phyloP scores from a whole-genome alignment of 148 eudicot genomes.

The Cornus suecica region DNA sequence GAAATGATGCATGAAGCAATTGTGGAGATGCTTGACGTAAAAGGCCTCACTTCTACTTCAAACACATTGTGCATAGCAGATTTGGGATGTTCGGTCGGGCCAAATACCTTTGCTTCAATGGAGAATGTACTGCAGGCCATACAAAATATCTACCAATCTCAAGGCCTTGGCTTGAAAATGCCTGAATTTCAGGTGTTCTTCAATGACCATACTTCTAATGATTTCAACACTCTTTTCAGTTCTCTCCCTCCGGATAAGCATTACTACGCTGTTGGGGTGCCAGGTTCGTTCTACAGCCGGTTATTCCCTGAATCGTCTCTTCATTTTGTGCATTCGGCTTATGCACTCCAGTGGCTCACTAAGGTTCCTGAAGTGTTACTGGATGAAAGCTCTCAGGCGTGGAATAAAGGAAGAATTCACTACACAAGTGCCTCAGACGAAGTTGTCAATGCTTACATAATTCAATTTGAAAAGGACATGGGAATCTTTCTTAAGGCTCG shows the following conservation, averaged over 20 bases:
- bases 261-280: conserved; percentile 15
- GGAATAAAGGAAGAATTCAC: conserved; percentile 13
- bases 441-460: conserved; percentile 7
- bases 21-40: conserved; percentile 9
- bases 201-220: conserved; percentile 16
- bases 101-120: conserved; percentile 19
- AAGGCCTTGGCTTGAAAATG: neutral
- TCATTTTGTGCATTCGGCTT: conserved; percentile 13
- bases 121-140: conserved; percentile 12
- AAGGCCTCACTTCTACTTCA: conserved; percentile 1
- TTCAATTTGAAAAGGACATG: conserved; percentile 14
- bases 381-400: neutral
- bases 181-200: conserved; percentile 16
- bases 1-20: conserved; percentile 16
- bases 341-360: conserved; percentile 16
- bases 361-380: conserved; percentile 7
- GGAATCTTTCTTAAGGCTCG: neutral
- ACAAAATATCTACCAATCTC: neutral
- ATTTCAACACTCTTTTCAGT: conserved; percentile 16
- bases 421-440: conserved; percentile 2
- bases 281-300: conserved; percentile 17
- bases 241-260: conserved; percentile 8
- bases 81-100: no score
- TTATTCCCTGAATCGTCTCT: no score
- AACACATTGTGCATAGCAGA: conserved; percentile 6